Base-by-base conservation (phyloP, 108 stramenopile species). In the Nitzschia palea region DNA sequence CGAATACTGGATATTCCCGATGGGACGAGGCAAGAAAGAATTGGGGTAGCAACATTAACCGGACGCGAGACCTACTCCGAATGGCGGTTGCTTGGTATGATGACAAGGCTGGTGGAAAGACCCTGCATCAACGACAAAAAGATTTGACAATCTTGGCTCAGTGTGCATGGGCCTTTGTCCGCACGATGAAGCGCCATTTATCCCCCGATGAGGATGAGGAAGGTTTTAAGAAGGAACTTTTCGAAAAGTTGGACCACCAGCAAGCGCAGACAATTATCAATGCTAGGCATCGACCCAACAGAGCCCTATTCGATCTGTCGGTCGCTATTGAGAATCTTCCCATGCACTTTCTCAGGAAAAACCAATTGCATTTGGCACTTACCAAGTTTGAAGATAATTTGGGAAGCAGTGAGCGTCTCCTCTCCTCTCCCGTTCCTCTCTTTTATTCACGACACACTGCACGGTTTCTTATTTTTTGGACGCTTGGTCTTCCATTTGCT, bases 21-120 rank as follows among this genome's bases (percentile, higher is more conserved):
- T 89, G 88, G 88, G 85, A 89, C 74, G 88, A 89, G 63, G 88
- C 88, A 25, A 85, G 88, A 42, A 89, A 89, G 74, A 82, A 82
- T 58, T 89, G 47, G 47, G 47, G 88, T n/a, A 48, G 15, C 18
- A 84, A 80, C 55, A 71, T 75, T 44, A 85, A 89, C 69, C 85
- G 84, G 68, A 89, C 85, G 50, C 83, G 85, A 53, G 83, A 89
- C 59, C 67, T 86, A 9, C 58, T 82, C 22, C 84, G 84, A 32
- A 85, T 85, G 84, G 84, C 71, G 29, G 83, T 65, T 12, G 77
- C 82, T 26, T 85, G 71, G 60, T 89, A 86, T 42, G 85, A 81
- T 45, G 4, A 17, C n/a, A n/a, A 23, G 22, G 60, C 4, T 2
- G 63, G 63, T 5, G 1, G 67, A 14, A 57, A 71, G 1, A 59